Base-by-base conservation (phyloP, 441 rosid genomes). In the Erodium moschatum region DNA sequence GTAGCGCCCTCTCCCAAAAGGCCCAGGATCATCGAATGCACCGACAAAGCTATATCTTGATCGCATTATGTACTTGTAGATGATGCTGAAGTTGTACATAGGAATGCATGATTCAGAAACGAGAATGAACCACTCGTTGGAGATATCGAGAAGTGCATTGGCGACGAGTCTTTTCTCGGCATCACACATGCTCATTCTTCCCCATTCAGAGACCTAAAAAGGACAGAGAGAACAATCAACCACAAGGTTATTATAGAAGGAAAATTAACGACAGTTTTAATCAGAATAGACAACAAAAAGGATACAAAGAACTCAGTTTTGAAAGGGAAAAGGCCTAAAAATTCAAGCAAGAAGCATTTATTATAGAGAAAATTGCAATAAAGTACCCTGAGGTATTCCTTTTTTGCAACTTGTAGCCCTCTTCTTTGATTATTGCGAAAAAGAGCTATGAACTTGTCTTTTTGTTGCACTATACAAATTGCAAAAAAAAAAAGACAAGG, bases 31-130 rank as follows among this genome's bases (percentile, higher is more conserved):
- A 73, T 93, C 97, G 74, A 88, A 88, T 63, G 87, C 93, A 44
- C 96, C 95, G 11, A 87, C 65, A 80, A 89, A 93, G 72, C 96
- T 93, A 72, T 87, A 72, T 61, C 74, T 78, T 50, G 97, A 93
- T 70, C 70, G 78, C 81, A 46, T 74, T 62, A 87, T 65, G 89
- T 93, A 87, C 76, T 77, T 80, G 75, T 89, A 88, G 82, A 86
- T 80, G 69, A 82, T 38, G 67, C 81, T 83, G 86, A 91, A 93
- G 79, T 91, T 89, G 79, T 64, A 85, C 21, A 93, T 86, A 33
- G 98, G 97, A 65, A 93, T 74, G 84, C 63, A 93, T 79, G 95
- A 89, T 79, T 93, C 98, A 0, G 98, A 93, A 38, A 93, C 90
- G 62, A 93, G 96, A 73, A 91, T 73, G 69, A 94, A 94, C 67